Evolutionary conservation across 495 filamentous ascomycete species (phyloP).

Genomic region (Gamarada debralockiae): DNA sequence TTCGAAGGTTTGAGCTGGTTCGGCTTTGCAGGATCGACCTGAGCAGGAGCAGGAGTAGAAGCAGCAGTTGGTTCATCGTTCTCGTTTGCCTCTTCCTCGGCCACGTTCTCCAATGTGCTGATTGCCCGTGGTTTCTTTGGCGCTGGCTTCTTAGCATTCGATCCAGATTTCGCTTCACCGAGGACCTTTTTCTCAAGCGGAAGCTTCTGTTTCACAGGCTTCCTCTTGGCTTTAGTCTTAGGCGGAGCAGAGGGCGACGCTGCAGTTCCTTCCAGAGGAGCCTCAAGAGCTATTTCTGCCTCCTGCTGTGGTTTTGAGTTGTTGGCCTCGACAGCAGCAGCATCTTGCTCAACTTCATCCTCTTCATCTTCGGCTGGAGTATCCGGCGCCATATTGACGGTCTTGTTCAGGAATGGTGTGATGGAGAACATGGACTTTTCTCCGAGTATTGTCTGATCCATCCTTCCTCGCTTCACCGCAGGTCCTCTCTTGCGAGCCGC

Average conservation of each 20-base stretch:
- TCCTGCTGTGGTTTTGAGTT: background rate
- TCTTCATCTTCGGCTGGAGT: slow-evolving; percentile 26
- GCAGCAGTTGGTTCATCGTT: slow-evolving; percentile 1
- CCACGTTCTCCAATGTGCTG: slow-evolving; percentile 19
- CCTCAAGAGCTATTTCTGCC: background rate
- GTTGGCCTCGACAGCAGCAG: background rate
- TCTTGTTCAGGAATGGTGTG: slow-evolving; percentile 86
- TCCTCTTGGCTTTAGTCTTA: slow-evolving; percentile 9
- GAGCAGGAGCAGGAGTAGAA: background rate
- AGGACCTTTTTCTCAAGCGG: slow-evolving; percentile 8
- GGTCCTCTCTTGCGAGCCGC: slow-evolving; percentile 30
- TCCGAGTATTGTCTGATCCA: slow-evolving; percentile 54
- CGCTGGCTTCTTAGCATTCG: slow-evolving; percentile 10
- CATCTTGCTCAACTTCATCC: background rate
- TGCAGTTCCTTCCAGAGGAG: background rate
- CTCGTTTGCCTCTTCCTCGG: slow-evolving; percentile 20
- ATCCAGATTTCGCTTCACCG: slow-evolving; percentile 6
- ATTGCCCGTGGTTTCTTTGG: slow-evolving; percentile 8
- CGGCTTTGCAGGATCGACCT: background rate
- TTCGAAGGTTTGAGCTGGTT: background rate
- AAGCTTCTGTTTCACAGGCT: background rate
- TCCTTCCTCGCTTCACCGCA: slow-evolving; percentile 41
- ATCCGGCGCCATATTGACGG: slow-evolving; percentile 49
- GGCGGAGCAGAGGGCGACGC: background rate
- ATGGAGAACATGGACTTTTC: slow-evolving; percentile 92